A percentile compares a stretch with the other conserved stretches of the same genome.
These are phyloP conservation scores for Coemansia sp. DNA, from an alignment of 192 early-diverging fungal species.

Conservation along the genomic window DNA sequence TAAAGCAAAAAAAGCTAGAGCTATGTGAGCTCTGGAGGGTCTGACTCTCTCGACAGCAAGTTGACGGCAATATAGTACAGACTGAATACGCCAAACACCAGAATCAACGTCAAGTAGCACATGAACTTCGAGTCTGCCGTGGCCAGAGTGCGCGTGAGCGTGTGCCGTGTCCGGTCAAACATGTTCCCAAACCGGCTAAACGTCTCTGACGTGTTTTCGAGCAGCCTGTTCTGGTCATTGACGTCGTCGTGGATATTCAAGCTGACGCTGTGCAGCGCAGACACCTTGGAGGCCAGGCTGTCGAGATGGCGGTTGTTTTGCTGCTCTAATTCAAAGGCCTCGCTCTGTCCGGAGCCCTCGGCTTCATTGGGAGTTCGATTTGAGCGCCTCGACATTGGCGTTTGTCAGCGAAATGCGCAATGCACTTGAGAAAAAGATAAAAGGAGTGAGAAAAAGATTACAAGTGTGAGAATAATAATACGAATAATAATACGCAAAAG, in stretches of 20 bases:
- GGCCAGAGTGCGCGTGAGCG: constrained; percentile 43
- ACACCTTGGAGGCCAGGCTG: constrained; percentile 45
- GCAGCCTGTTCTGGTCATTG: constrained; percentile 45
- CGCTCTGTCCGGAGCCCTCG: constrained; percentile 19
- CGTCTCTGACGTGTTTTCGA: constrained; percentile 36
- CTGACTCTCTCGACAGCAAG: constrained; percentile 17
- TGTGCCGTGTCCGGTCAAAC: constrained; percentile 47
- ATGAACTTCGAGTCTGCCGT: constrained; percentile 45
- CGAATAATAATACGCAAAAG: too few relatives aligned
- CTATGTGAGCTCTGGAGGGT: constrained; percentile 24
- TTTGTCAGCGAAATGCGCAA: neutral
- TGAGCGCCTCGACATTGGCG: constrained; percentile 38
- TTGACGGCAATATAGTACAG: constrained; percentile 45
- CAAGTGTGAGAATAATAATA: too few relatives aligned
- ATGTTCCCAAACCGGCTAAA: constrained; percentile 52
- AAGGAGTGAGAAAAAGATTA: neutral
- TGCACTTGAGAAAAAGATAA: constrained; percentile 1
- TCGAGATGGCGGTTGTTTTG: constrained; percentile 49
- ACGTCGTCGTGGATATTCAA: constrained; percentile 50
- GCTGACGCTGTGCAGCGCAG: constrained; percentile 47
- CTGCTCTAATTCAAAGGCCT: constrained; percentile 53
- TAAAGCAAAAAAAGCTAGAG: neutral
- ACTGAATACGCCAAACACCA: constrained; percentile 36
- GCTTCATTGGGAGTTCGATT: constrained; percentile 39
- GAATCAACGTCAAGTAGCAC: constrained; percentile 39